Percentiles rank a stretch among this genome's conserved stretches.
These are phyloP conservation scores for Hanseniaspora lachancei DNA, from an alignment of 805 yeast genomes.

Conservation along the genomic window DNA sequence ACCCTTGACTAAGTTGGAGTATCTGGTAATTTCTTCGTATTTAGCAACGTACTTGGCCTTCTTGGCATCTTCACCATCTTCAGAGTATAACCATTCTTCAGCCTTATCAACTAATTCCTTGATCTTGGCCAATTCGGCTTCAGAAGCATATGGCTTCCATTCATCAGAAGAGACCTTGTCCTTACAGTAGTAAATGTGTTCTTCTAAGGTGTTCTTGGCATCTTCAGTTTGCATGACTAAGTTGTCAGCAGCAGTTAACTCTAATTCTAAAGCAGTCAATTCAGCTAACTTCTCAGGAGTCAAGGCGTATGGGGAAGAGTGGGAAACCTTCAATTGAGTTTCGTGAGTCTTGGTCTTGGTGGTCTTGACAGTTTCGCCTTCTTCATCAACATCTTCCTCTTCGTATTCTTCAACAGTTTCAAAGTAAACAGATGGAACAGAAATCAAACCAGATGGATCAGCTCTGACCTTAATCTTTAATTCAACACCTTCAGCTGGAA, in stretches of 20 bases:
- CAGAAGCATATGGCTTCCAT: constrained; percentile 77
- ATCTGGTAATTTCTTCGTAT: constrained; percentile 89
- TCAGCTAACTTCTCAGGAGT: constrained; percentile 42
- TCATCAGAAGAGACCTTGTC: constrained; percentile 62
- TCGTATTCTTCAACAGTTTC: constrained; percentile 81
- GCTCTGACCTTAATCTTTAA: constrained; percentile 87
- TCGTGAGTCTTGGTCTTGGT: constrained; percentile 69
- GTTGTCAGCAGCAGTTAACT: constrained; percentile 80
- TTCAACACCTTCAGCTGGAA: constrained; percentile 60
- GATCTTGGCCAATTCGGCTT: constrained; percentile 75
- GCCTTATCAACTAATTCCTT: constrained; percentile 62
- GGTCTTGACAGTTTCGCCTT: constrained; percentile 29
- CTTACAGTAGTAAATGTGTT: constrained; percentile 96
- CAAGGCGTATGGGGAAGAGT: constrained; percentile 40
- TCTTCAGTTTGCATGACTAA: constrained; percentile 97
- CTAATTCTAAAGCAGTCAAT: constrained; percentile 69
- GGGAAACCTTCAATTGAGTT: constrained; percentile 54
- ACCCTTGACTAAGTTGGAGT: constrained; percentile 91
- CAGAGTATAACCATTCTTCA: constrained; percentile 94
- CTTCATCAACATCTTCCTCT: constrained; percentile 60
- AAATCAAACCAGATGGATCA: constrained; percentile 92
- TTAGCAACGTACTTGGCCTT: constrained; percentile 96
- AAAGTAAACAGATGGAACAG: constrained; percentile 87
- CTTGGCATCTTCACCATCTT: constrained; percentile 86
- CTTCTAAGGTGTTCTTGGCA: constrained; percentile 95